phyloP scores from a whole-genome alignment of 352 stramenopile species.

The Globisporangium cylindrosporum region DNA sequence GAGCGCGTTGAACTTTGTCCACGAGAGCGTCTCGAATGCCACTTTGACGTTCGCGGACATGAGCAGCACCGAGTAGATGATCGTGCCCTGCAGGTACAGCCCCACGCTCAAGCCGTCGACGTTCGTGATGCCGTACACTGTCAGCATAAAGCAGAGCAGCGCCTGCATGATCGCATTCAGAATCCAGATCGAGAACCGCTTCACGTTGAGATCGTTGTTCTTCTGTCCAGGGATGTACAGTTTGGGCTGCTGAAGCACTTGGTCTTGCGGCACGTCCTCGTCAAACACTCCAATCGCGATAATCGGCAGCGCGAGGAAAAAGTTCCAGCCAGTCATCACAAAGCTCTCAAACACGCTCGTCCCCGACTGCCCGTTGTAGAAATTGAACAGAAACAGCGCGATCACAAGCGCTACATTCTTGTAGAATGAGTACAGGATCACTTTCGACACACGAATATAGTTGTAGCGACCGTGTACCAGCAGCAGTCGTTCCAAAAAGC shows the following conservation, averaged over 20 bases:
- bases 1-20: constrained; percentile 65
- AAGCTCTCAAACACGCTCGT: constrained; percentile 85
- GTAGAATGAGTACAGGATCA: constrained; percentile 90
- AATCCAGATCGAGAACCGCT: constrained; percentile 59
- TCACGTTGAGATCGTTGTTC: constrained; percentile 69
- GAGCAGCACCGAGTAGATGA: constrained; percentile 70
- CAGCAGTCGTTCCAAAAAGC: constrained; percentile 92
- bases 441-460: constrained; percentile 93
- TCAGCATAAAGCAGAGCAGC: constrained; percentile 61
- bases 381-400: constrained; percentile 74
- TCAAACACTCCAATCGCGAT: constrained; percentile 82
- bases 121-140: constrained; percentile 37
- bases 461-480: constrained; percentile 97
- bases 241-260: constrained; percentile 54
- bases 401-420: constrained; percentile 79
- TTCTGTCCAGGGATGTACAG: constrained; percentile 61
- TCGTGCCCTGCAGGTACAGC: constrained; percentile 61
- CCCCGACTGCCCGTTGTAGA: constrained; percentile 79
- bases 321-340: constrained; percentile 78
- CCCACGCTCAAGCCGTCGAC: constrained; percentile 32
- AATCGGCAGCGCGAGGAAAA: constrained; percentile 88
- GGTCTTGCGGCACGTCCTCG: constrained; percentile 61
- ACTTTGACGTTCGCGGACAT: constrained; percentile 80
- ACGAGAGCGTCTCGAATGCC: constrained; percentile 69
- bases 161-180: constrained; percentile 64